Evolutionary conservation across 345 rosid genomes (phyloP).

Genomic region (Eucalyptus coolabah): DNA sequence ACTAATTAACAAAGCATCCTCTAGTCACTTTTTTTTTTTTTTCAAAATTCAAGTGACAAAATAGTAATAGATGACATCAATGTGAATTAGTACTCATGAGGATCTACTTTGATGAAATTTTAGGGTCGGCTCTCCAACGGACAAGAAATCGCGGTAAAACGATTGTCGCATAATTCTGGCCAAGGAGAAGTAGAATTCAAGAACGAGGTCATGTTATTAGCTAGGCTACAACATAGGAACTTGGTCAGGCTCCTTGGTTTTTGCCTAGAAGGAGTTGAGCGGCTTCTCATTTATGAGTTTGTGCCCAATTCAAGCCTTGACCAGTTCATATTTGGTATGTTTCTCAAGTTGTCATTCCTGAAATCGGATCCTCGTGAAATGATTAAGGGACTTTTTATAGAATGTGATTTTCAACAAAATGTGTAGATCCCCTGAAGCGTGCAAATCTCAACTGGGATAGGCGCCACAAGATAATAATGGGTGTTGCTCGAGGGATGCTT

Average conservation of each 20-base stretch:
- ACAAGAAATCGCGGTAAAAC: slow-evolving; percentile 16
- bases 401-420: not conserved
- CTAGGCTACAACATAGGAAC: slow-evolving; percentile 32
- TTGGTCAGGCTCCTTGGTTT: slow-evolving; percentile 29
- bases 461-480: slow-evolving; percentile 17
- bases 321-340: slow-evolving; percentile 17
- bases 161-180: slow-evolving; percentile 6
- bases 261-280: slow-evolving; percentile 21
- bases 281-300: slow-evolving; percentile 31
- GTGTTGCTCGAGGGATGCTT: slow-evolving; percentile 28
- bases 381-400: not conserved
- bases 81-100: not conserved
- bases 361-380: not conserved
- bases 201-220: slow-evolving; percentile 19
- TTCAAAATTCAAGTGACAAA: not conserved
- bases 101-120: not conserved
- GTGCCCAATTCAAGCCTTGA: slow-evolving; percentile 36
- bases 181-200: slow-evolving; percentile 27
- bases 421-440: slow-evolving; percentile 6
- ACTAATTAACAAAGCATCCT: not conserved
- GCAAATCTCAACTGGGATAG: slow-evolving; percentile 4
- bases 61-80: not conserved
- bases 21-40: not conserved
- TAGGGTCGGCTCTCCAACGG: slow-evolving; percentile 5
- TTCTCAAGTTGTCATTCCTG: too few relatives aligned